Base-by-base conservation (phyloP, 192 early-diverging fungal species). In the Obelidium mucronatum region DNA sequence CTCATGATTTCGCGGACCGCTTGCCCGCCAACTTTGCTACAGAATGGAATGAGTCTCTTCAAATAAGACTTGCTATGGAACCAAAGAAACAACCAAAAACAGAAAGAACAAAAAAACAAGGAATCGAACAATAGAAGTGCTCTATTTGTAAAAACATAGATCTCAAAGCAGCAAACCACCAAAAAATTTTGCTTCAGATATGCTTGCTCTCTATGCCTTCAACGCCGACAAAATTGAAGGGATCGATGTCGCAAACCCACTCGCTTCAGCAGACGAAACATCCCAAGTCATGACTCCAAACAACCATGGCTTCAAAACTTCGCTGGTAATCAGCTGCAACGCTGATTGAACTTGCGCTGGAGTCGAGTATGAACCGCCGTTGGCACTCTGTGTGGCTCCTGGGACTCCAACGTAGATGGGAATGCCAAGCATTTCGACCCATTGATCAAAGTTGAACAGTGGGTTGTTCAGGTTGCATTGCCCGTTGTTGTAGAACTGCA, bases 401-500 rank as follows among this genome's bases (percentile, higher is more conserved):
- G 92, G 85, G 0, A 92, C 79, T 2, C 91, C 92, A 0, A 94
- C 75, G 55, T 86, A 89, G 56, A 91, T 85, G 26, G 88, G 78
- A 53, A 87, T 86, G 76, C 91, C 89, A 30, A 35, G 35, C 28
- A 24, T 11, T 19, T 26, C 51, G 33, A 72, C 53, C 92, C 92
- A 94, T 53, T 86, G 83, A 52, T 88, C 88, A 80, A 89, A 94
- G 80, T 94, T 94, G 81, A 91, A 48, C 11, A 48, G 87, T 35
- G 68, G 58, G 54, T 82, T 81, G 69, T 83, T 80, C 3, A 87
- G 75, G 31, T 86, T 82, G 55, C 92, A 94, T 78, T 89, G 92
- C 44, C 11, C 44, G 81, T 94, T 94, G 83, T 94, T 94, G 83
- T 94, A 94, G 69, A 92, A 94, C 78, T 94, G 92, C 1, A 94